Evolutionary conservation across 129 eudicot genomes (phyloP), one percentile per base, ranked within the genome.

Genomic region (Ambrosia trifida): DNA sequence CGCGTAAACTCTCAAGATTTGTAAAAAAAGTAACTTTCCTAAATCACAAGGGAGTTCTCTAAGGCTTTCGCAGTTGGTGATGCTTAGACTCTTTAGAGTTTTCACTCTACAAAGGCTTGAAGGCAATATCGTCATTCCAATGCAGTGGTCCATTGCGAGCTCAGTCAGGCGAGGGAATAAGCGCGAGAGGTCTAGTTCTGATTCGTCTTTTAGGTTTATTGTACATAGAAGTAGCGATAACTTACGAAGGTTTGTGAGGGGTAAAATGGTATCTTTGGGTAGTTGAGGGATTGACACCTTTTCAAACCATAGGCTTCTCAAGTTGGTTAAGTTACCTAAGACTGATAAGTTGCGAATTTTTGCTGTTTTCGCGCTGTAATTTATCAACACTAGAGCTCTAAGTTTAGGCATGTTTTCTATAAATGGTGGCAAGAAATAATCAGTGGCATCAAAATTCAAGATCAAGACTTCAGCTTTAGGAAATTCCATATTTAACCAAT

Each of bases 401-500:
- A 93, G 96, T 66, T 77, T 85, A 10, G 98, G 89, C 96, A 93
- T 93, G 89, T 87, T 82, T 59, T 54, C 72, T 0, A 93, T 85
- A 68, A 93, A 93, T 11, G 85, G 88, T 75, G 98, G 98, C 32
- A 93, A 69, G 68, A 84, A 78, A 79, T 85, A 93, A 47, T 82
- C 80, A 40, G 58, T 64, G 1, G 98, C 81, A 35, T 88, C 82
- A 62, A 93, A 87, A 61, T 85, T 89, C 33, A 93, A 72, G 54
- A 93, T 84, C 19, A 93, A 81, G 7, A 93, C 98, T 82, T 93
- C 98, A 6, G 98, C 94, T 79, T 93, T 89, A 11, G 98, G 98
- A 46, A 85, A 93, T 16, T 83, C 87, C 96, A 89, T 87, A 5
- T 30, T 64, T 41, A 41, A 64, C 98, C 98, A 93, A 66, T 93